A percentile compares a stretch with the other conserved stretches of the same genome.
Evolutionary conservation across 2,329 filamentous ascomycete genomes (phyloP).

Genomic region (Botrytis fabae): DNA sequence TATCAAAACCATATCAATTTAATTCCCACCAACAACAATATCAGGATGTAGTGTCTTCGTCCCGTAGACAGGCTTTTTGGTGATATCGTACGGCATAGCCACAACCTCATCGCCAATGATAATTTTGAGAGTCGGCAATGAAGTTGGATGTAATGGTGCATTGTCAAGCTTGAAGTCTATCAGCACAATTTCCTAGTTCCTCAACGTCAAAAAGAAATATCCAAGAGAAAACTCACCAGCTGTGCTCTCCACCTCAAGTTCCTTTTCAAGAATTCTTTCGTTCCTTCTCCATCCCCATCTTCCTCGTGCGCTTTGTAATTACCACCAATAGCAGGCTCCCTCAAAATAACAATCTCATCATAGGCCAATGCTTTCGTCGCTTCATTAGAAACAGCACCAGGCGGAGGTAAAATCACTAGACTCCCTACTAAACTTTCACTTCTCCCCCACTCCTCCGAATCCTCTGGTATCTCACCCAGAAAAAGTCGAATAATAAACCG

Average conservation of each 20-base stretch:
- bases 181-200: background rate
- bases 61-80: constrained; percentile 32
- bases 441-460: constrained; percentile 31
- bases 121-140: constrained; percentile 30
- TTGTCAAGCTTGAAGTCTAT: constrained; percentile 11
- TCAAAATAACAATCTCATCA: constrained; percentile 32
- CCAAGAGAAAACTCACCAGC: constrained; percentile 29
- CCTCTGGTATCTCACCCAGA: constrained; percentile 31
- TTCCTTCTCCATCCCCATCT: constrained; percentile 25
- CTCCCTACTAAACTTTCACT: constrained; percentile 27
- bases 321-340: constrained; percentile 11
- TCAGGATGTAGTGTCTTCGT: constrained; percentile 31
- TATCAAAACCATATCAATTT: background rate
- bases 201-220: background rate
- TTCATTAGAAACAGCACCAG: constrained; percentile 14
- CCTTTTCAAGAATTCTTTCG: constrained; percentile 29
- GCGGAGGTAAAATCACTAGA: constrained; percentile 34
- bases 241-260: constrained; percentile 37
- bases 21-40: constrained; percentile 19
- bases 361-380: constrained; percentile 27
- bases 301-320: constrained; percentile 21
- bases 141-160: constrained; percentile 1
- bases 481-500: constrained; percentile 35
- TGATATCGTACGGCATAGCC: constrained; percentile 26
- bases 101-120: constrained; percentile 32